Conservation (phyloP, 352 stramenopile species). For the Phytophthora capsici region DNA sequence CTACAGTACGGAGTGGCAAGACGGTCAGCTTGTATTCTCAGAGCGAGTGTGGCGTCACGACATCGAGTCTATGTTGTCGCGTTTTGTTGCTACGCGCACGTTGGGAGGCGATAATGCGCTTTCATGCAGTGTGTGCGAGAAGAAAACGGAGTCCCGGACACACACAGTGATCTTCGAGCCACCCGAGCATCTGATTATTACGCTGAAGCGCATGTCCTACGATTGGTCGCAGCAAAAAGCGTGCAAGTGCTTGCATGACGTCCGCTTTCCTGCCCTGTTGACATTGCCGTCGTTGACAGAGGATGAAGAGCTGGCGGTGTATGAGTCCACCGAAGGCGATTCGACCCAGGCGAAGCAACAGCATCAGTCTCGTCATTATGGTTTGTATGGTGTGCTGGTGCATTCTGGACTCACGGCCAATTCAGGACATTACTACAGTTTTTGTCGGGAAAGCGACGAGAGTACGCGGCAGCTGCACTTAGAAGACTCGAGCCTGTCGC, state of each 20-base stretch:
- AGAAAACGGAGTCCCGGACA: constrained; percentile 82
- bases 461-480: constrained; percentile 75
- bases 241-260: constrained; percentile 86
- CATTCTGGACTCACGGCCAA: constrained; percentile 90
- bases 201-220: constrained; percentile 91
- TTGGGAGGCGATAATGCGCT: constrained; percentile 85
- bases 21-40: constrained; percentile 78
- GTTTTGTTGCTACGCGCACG: constrained; percentile 81
- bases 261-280: constrained; percentile 75
- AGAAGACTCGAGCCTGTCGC: constrained; percentile 75
- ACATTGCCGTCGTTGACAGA: constrained; percentile 65
- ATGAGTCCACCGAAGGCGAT: constrained; percentile 18
- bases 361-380: constrained; percentile 70
- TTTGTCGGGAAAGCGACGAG: constrained; percentile 83
- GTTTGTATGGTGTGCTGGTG: constrained; percentile 90
- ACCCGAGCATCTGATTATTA: constrained; percentile 86
- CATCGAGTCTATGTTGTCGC: constrained; percentile 81
- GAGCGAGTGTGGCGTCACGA: constrained; percentile 88
- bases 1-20: constrained; percentile 88
- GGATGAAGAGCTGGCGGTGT: constrained; percentile 57
- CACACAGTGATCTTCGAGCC: constrained; percentile 85
- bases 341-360: constrained; percentile 26
- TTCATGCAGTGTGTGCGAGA: constrained; percentile 69
- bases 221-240: constrained; percentile 90
- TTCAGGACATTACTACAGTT: constrained; percentile 93